phyloP scores from a whole-genome alignment of 2,329 filamentous ascomycete genomes.

The Nemania sp. region DNA sequence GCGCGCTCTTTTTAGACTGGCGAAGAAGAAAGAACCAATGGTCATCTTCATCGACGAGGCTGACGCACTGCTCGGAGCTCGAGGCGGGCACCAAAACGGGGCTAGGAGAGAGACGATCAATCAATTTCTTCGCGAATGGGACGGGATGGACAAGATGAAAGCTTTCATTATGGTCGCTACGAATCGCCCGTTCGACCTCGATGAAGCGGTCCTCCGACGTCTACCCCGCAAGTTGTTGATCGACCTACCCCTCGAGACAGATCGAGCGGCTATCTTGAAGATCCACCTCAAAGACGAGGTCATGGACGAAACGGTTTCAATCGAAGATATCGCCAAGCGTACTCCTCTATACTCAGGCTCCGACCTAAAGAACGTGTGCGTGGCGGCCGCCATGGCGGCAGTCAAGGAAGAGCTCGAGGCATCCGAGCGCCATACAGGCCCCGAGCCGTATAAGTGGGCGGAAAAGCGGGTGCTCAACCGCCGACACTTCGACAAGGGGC shows the following conservation, averaged over 20 bases:
- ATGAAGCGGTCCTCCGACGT: slow-evolving; percentile 85
- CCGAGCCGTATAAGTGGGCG: slow-evolving; percentile 69
- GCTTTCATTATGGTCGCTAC: slow-evolving; percentile 99
- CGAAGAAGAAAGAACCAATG: slow-evolving; percentile 90
- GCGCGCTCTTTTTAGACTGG: slow-evolving; percentile 88
- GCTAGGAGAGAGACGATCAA: slow-evolving; percentile 92
- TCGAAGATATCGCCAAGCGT: slow-evolving; percentile 71
- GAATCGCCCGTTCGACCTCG: slow-evolving; percentile 93
- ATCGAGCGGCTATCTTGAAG: slow-evolving; percentile 75
- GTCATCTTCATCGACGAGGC: slow-evolving; percentile 98
- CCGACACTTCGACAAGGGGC: slow-evolving; percentile 84
- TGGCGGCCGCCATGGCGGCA: slow-evolving; percentile 82
- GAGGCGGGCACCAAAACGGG: slow-evolving; percentile 74
- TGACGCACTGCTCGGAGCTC: slow-evolving; percentile 87
- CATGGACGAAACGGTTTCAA: slow-evolving; percentile 69
- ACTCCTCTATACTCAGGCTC: slow-evolving; percentile 86
- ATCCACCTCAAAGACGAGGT: slow-evolving; percentile 78
- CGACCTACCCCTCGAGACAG: slow-evolving; percentile 75
- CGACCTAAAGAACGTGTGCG: slow-evolving; percentile 85
- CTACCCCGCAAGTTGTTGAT: slow-evolving; percentile 79
- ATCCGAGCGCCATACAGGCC: slow-evolving; percentile 46
- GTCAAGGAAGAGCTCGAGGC: slow-evolving; percentile 76
- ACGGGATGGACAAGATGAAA: slow-evolving; percentile 83
- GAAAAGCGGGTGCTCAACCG: slow-evolving; percentile 73
- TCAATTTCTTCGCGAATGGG: slow-evolving; percentile 97